Percentiles rank a stretch among this genome's conserved stretches.
phyloP scores from a whole-genome alignment of 2,329 filamentous ascomycete genomes.

The Arthrinium puccinioides region DNA sequence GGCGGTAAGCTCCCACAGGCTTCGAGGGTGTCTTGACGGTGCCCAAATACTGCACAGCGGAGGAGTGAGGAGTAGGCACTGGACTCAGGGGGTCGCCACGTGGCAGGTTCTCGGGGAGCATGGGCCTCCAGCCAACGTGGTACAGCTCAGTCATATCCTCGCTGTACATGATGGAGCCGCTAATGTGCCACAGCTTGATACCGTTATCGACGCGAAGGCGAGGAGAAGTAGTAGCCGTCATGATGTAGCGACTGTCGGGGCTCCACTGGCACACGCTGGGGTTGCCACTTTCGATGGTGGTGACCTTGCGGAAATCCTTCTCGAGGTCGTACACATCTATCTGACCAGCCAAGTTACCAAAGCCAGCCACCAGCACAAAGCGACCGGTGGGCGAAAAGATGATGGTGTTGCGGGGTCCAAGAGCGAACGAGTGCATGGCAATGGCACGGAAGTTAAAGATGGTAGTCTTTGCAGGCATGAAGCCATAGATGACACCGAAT shows the following conservation, averaged over 20 bases:
- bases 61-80: slow-evolving; percentile 72
- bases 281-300: slow-evolving; percentile 91
- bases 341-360: slow-evolving; percentile 93
- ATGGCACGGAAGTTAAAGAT: slow-evolving; percentile 91
- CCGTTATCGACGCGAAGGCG: slow-evolving; percentile 95
- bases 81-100: slow-evolving; percentile 65
- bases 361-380: slow-evolving; percentile 89
- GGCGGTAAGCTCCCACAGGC: slow-evolving; percentile 92
- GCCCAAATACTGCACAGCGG: slow-evolving; percentile 73
- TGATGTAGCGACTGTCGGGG: slow-evolving; percentile 87
- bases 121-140: slow-evolving; percentile 81
- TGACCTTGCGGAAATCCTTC: slow-evolving; percentile 87
- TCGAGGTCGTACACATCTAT: slow-evolving; percentile 97
- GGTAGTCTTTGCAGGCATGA: slow-evolving; percentile 98
- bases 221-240: slow-evolving; percentile 96
- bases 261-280: slow-evolving; percentile 97
- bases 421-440: slow-evolving; percentile 75
- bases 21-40: slow-evolving; percentile 93
- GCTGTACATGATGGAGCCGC: slow-evolving; percentile 85
- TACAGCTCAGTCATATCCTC: slow-evolving; percentile 94
- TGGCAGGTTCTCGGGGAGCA: slow-evolving; percentile 50
- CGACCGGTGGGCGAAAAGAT: slow-evolving; percentile 88
- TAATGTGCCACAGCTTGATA: slow-evolving; percentile 89
- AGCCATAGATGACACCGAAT: slow-evolving; percentile 95
- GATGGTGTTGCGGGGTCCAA: slow-evolving; percentile 89